Evolutionary conservation across 352 stramenopile species (phyloP), one percentile per base, ranked within the genome.

Genomic region (Phytophthora constricta): DNA sequence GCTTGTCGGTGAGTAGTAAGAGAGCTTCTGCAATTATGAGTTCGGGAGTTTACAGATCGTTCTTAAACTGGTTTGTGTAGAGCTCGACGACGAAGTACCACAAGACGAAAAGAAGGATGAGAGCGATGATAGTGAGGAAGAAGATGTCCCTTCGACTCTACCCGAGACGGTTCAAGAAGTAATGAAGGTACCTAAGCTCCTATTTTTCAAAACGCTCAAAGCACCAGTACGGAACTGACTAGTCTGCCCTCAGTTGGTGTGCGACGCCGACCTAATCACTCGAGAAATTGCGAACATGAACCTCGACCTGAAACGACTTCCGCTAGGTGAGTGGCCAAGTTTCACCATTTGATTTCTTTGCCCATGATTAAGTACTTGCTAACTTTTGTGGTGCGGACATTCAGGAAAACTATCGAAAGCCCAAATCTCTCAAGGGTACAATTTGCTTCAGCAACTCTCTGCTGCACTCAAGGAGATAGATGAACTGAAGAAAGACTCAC

Each of bases 361-460:
- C 11, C 28, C 16, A 45, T 23, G 2, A 22, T 4, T 39, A 25
- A 42, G 23, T 28, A 25, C 14, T 56, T 4, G 27, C 8, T 43
- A 14, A 14, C 2, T 13, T 45, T 45, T n/a, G 4, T 34, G 41
- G 10, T 10, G 23, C 26, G 9, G n/a, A n/a, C n/a, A 34, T 10
- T 45, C 13, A 77, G 69, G 72, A 20, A 76, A 80, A 4, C 67
- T 87, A 5, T 91, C 82, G 5, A 83, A 87, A 53, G 26, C 75
- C 5, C 82, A 91, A 56, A 91, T 91, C 58, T 88, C 80, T 3
- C 82, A 83, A 25, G 82, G 80, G 14, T 91, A 91, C 52, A 60
- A 53, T 25, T 62, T 91, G 28, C 47, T 91, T 8, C 74, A 91
- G 54, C 46, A 79, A 16, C 65, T 91, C 14, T 85, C 78, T n/a